Base-by-base conservation (phyloP, 2,329 filamentous ascomycete genomes). In the Colletotrichum liaoningense region DNA sequence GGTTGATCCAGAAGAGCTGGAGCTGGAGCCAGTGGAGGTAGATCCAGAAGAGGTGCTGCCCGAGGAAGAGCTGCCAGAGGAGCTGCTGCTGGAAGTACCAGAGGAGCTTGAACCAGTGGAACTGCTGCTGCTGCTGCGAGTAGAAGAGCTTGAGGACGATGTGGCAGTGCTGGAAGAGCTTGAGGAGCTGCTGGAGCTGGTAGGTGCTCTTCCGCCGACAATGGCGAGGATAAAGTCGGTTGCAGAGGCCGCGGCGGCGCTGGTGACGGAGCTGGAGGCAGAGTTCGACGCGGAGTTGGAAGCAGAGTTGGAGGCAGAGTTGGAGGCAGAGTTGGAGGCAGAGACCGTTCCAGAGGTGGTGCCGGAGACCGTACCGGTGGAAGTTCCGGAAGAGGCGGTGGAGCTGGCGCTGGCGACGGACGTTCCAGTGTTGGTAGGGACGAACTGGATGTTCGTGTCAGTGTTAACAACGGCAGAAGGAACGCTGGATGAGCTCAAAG, bases 181-280 rank as follows among this genome's bases (percentile, higher is more conserved):
- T 26, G n/a, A 16, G 4, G 57, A 26, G 56, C 56, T 59, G 26
- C 26, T 19, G 56, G 24, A 19, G 57, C 57, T 59, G 57, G 26
- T 33, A 22, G 58, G 58, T 3, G 35, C 30, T 28, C 58, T 62
- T 33, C 58, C 58, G 58, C 58, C 58, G 33, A 24, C 33, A 14
- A 62, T 62, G 58, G 33, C n/a, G n/a, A 62, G 58, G 24, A 68
- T 35, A n/a, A 62, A 68, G 56, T 68, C 66, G 3, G 52, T 46
- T 19, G 9, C 12, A 30, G 52, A 58, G 6, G 63, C 22, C 19
- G 52, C n/a, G 33, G 52, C n/a, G 22, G 65, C 56, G 19, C 42
- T 49, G 19, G 42, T 49, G 58, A 57, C 28, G 1, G 56, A 62
- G 66, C 16, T 49, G 19, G 42, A n/a, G 24, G 38, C 26, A 1